Percentiles rank a stretch among this genome's conserved stretches.
These are phyloP conservation scores for Jamesozyma piceae DNA, from an alignment of 805 yeast genomes.

Conservation along the genomic window DNA sequence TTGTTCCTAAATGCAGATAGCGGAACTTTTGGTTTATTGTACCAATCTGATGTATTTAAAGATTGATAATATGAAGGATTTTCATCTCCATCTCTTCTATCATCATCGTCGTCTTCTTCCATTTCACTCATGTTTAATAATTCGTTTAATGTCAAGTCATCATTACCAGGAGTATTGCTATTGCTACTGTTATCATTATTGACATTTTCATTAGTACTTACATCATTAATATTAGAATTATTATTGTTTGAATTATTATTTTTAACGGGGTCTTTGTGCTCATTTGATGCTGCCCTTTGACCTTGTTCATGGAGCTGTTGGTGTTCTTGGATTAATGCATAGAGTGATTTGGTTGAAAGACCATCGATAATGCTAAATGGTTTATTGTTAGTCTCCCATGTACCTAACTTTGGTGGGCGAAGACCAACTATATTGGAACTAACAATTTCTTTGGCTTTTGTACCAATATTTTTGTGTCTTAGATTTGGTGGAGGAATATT, in stretches of 20 bases:
- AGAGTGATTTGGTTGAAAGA: constrained; percentile 72
- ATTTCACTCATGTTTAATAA: constrained; percentile 79
- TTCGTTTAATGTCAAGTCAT: constrained; percentile 58
- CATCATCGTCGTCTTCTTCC: constrained; percentile 60
- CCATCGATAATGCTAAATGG: constrained; percentile 96
- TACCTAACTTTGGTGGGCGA: constrained; percentile 85
- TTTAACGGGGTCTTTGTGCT: constrained; percentile 3
- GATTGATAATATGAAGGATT: constrained; percentile 28
- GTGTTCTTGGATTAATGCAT: constrained; percentile 37
- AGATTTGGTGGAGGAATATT: constrained; percentile 60
- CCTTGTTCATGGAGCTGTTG: constrained; percentile 21
- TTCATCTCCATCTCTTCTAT: constrained; percentile 47
- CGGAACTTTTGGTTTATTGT: constrained; percentile 51
- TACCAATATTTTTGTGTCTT: constrained; percentile 49
- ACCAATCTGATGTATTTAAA: constrained; percentile 31
- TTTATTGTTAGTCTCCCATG: constrained; percentile 77
- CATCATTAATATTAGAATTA: neutral
- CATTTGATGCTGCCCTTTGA: constrained; percentile 20
- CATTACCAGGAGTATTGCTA: constrained; percentile 11
- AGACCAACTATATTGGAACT: constrained; percentile 77
- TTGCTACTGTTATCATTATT: neutral
- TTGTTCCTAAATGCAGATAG: constrained; percentile 86
- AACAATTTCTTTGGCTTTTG: constrained; percentile 85
- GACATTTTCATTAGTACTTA: constrained; percentile 6
- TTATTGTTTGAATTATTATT: neutral